A percentile compares a stretch with the other conserved stretches of the same genome.
Conservation (phyloP, 2,329 filamentous ascomycete genomes). For the Teratosphaeria viscida region DNA sequence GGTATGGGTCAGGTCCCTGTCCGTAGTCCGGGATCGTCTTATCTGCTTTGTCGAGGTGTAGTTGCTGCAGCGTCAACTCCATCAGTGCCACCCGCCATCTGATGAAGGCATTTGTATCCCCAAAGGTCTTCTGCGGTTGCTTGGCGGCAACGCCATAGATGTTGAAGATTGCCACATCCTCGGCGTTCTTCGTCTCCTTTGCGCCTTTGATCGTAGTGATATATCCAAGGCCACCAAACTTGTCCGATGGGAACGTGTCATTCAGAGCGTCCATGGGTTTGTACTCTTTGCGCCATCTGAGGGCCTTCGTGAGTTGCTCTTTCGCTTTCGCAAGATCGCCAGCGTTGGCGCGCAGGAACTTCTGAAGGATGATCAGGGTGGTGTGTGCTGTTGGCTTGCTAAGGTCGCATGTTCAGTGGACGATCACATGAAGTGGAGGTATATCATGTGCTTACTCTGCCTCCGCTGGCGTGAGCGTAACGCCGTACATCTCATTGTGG, state of each 20-base stretch:
- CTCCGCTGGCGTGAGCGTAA: constrained; percentile 43
- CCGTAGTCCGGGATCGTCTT: constrained; percentile 59
- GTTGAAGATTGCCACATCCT: constrained; percentile 76
- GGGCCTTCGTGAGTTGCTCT: constrained; percentile 65
- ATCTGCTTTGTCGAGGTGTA: constrained; percentile 60
- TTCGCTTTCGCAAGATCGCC: constrained; percentile 63
- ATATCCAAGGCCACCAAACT: constrained; percentile 72
- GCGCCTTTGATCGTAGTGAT: constrained; percentile 58
- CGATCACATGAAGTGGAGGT: constrained; percentile 21
- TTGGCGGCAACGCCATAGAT: constrained; percentile 80
- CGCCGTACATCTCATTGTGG: constrained; percentile 79
- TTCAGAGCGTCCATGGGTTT: constrained; percentile 57
- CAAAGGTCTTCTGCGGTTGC: constrained; percentile 70
- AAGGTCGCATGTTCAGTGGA: constrained; percentile 9
- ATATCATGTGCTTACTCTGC: constrained; percentile 14
- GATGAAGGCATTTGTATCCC: constrained; percentile 71
- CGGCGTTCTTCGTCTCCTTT: constrained; percentile 42
- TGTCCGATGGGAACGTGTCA: constrained; percentile 52
- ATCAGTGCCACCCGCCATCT: constrained; percentile 83
- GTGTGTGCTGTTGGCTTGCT: constrained; percentile 47
- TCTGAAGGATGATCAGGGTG: constrained; percentile 77
- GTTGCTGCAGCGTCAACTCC: constrained; percentile 70
- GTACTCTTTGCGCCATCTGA: constrained; percentile 72
- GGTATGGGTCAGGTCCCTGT: constrained; percentile 63
- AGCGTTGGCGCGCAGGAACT: constrained; percentile 85